Percentiles rank a stretch among this genome's conserved stretches.
Evolutionary conservation across 2,329 filamentous ascomycete species (phyloP).

Genomic region (Talaromyces sp.): DNA sequence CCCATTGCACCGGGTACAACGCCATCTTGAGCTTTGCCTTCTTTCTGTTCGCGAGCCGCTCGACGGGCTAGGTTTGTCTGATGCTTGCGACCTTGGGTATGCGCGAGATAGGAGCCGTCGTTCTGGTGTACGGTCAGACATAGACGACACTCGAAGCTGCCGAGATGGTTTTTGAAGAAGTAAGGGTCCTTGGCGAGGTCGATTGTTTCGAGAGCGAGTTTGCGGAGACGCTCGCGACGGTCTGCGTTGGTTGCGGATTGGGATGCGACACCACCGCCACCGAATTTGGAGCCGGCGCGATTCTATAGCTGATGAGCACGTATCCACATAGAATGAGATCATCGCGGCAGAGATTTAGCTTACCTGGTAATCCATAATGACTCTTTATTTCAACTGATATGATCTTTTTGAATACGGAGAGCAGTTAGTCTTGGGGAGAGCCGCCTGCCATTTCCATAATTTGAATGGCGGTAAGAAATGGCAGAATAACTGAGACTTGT

Average conservation of each 20-base stretch:
- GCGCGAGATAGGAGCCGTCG: slow-evolving; percentile 96
- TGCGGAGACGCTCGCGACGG: slow-evolving; percentile 92
- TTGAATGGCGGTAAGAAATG: slow-evolving; percentile 9
- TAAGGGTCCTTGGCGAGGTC: slow-evolving; percentile 99
- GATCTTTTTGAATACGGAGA: background rate
- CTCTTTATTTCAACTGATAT: background rate
- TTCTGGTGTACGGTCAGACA: slow-evolving; percentile 98
- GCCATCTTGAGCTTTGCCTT: slow-evolving; percentile 65
- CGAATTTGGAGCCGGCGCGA: slow-evolving; percentile 94
- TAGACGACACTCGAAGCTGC: slow-evolving; percentile 94
- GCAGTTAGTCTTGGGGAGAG: background rate
- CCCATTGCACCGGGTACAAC: slow-evolving; percentile 71
- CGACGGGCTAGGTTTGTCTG: slow-evolving; percentile 96
- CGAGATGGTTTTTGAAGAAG: slow-evolving; percentile 99
- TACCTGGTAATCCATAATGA: slow-evolving; percentile 53
- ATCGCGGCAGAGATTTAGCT: background rate
- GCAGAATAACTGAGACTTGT: slow-evolving; percentile 10
- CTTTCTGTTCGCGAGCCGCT: slow-evolving; percentile 90
- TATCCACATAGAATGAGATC: background rate
- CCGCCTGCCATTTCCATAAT: background rate
- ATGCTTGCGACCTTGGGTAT: slow-evolving; percentile 98
- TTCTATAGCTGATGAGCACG: slow-evolving; percentile 56
- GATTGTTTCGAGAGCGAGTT: slow-evolving; percentile 97
- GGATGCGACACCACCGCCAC: slow-evolving; percentile 93
- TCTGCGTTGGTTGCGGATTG: slow-evolving; percentile 92